These are phyloP conservation scores for Mollisia scopiformis DNA, from an alignment of 2,329 filamentous ascomycete species.

Conservation along the genomic window DNA sequence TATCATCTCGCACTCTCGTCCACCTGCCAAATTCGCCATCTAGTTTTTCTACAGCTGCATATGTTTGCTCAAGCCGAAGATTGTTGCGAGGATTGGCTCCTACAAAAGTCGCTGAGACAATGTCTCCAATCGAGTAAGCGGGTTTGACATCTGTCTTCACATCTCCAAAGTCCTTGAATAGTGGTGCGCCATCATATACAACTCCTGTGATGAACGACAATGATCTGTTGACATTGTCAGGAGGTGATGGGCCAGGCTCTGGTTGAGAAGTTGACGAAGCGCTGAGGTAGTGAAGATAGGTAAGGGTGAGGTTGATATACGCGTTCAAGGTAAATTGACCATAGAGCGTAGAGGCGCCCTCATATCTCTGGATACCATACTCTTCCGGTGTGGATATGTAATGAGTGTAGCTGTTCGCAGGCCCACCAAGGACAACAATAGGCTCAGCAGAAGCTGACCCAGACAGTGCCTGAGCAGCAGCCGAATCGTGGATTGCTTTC, in stretches of 20 bases:
- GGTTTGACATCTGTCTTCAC: slow-evolving; percentile 57
- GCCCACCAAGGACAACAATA: slow-evolving; percentile 83
- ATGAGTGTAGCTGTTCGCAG: slow-evolving; percentile 87
- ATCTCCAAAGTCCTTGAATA: slow-evolving; percentile 72
- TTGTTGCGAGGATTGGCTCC: slow-evolving; percentile 92
- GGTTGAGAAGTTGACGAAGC: slow-evolving; percentile 48
- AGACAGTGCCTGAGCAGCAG: slow-evolving; percentile 43
- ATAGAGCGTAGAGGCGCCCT: slow-evolving; percentile 91
- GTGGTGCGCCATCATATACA: slow-evolving; percentile 68
- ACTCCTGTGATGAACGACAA: slow-evolving; percentile 82
- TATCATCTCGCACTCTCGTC: slow-evolving; percentile 70
- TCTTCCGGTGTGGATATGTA: slow-evolving; percentile 79
- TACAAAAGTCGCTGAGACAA: slow-evolving; percentile 71
- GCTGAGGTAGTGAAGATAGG: slow-evolving; percentile 68
- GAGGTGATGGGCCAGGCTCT: slow-evolving; percentile 65
- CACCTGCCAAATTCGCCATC: slow-evolving; percentile 53
- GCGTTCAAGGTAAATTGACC: slow-evolving; percentile 82
- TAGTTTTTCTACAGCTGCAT: slow-evolving; percentile 72
- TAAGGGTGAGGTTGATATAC: slow-evolving; percentile 85
- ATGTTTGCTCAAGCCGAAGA: slow-evolving; percentile 77
- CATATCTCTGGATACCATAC: slow-evolving; percentile 84
- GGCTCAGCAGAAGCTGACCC: slow-evolving; percentile 52
- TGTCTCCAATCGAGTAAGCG: slow-evolving; percentile 61
- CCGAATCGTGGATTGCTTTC: slow-evolving; percentile 62
- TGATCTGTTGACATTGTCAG: slow-evolving; percentile 76